These are phyloP conservation scores for Eutrema yunnanense DNA, from an alignment of 345 rosid genomes.

Conservation along the genomic window DNA sequence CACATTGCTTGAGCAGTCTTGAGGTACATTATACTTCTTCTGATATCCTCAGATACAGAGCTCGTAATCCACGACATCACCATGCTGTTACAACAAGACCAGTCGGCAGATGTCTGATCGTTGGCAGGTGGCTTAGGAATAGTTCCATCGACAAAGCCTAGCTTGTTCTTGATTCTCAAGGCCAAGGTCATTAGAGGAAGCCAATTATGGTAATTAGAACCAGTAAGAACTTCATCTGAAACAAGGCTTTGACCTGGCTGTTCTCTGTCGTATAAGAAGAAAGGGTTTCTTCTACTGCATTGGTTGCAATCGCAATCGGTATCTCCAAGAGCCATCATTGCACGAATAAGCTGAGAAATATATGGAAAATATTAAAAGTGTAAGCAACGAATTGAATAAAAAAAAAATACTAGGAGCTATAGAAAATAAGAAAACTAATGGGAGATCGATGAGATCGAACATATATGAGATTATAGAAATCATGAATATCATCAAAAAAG, in stretches of 20 bases:
- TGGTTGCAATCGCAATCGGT: no score
- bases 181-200: neutral
- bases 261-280: neutral
- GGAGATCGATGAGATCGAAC: no score
- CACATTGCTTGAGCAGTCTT: neutral
- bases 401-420: no score
- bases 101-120: neutral
- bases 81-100: constrained; percentile 6
- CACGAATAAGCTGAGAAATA: no score
- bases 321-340: no score
- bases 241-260: neutral
- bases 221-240: neutral
- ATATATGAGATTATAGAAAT: no score
- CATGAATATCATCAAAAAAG: no score
- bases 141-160: neutral
- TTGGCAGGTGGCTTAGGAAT: neutral
- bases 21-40: neutral
- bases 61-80: neutral
- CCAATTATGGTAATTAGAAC: neutral
- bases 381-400: no score
- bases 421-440: no score
- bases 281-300: neutral
- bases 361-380: no score
- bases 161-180: neutral
- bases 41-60: neutral